phyloP scores from a whole-genome alignment of 257 asterid genomes.

The Primulina tabacum region DNA sequence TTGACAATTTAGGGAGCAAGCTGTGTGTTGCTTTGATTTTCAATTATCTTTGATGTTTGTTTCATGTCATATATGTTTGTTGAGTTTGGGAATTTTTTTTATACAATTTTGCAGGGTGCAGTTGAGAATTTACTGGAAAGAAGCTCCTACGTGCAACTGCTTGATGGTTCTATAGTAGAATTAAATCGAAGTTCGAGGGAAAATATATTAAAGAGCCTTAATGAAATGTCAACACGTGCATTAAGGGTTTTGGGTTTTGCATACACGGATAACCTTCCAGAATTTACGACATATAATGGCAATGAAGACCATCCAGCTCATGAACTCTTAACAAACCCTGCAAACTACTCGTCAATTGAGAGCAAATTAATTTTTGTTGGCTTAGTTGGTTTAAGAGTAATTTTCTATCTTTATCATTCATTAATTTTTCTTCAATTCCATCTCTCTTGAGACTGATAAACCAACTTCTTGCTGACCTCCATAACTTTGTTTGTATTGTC shows the following conservation, averaged over 20 bases:
- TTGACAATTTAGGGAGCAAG: constrained; percentile 3
- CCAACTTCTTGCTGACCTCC: constrained; percentile 10
- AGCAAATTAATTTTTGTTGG: constrained; percentile 83
- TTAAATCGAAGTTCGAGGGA: constrained; percentile 52
- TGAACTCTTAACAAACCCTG: constrained; percentile 73
- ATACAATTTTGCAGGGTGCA: constrained; percentile 68
- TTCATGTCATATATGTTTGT: neutral
- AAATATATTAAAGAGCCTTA: constrained; percentile 61
- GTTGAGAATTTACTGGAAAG: constrained; percentile 92
- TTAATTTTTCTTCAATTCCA: neutral
- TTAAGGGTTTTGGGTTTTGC: constrained; percentile 95
- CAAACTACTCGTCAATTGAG: constrained; percentile 83
- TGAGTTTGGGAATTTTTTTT: neutral
- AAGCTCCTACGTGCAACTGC: constrained; percentile 77
- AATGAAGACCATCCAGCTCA: constrained; percentile 98
- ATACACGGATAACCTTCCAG: constrained; percentile 64
- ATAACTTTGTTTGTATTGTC: constrained; percentile 14
- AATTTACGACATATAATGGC: constrained; percentile 73
- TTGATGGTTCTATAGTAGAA: constrained; percentile 68
- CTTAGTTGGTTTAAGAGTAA: constrained; percentile 90
- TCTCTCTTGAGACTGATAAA: neutral
- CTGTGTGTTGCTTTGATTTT: neutral
- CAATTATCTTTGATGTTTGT: neutral
- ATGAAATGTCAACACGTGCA: constrained; percentile 79
- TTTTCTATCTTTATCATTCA: constrained; percentile 28